Evolutionary conservation across 257 asterid genomes (phyloP).

Genomic region (Henckelia pumila): DNA sequence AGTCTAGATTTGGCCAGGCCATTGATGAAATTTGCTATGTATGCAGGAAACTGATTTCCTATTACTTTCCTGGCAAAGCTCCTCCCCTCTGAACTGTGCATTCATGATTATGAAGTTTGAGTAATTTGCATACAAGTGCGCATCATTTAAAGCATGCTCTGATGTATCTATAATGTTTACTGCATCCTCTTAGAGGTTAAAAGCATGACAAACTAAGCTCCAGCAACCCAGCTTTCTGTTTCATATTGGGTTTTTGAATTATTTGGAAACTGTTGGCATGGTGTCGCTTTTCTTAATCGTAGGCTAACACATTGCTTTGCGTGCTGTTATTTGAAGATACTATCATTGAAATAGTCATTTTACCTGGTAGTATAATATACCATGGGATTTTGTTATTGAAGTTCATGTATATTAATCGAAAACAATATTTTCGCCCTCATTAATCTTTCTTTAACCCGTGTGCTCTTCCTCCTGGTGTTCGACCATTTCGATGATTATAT

Average conservation of each 20-base stretch:
- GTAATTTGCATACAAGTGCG: not conserved
- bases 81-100: not conserved
- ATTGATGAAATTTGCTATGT: not conserved
- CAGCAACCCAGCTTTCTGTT: not conserved
- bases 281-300: not conserved
- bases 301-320: not conserved
- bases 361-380: not conserved
- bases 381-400: not conserved
- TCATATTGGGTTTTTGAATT: not conserved
- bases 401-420: not conserved
- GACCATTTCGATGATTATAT: not conserved
- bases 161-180: not conserved
- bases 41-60: slow-evolving; percentile 1
- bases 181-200: not conserved
- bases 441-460: not conserved
- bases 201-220: not conserved
- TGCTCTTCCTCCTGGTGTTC: slow-evolving; percentile 12
- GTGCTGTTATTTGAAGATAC: not conserved
- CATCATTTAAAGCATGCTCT: not conserved
- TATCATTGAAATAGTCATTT: not conserved
- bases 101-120: not conserved
- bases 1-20: slow-evolving; percentile 17
- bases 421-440: not conserved
- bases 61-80: not conserved
- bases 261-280: not conserved